Percentiles rank a stretch among this genome's conserved stretches.
These are phyloP conservation scores for Podaxis sp. DNA, from an alignment of 768 basidiomycete species.

Conservation along the genomic window DNA sequence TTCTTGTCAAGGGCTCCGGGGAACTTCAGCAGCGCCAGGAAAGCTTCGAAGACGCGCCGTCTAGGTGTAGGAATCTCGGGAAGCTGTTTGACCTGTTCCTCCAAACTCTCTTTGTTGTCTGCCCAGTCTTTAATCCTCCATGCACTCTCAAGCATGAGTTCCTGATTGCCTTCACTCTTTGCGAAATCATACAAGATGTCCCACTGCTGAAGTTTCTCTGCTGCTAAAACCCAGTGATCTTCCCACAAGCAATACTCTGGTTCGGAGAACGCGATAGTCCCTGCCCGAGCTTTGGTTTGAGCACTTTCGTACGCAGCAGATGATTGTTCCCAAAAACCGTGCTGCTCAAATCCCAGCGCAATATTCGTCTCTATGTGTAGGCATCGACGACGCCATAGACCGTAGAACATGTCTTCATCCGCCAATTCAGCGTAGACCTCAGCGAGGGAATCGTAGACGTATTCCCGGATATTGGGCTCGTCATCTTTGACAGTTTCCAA, in stretches of 20 bases:
- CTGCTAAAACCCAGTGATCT: constrained; percentile 96
- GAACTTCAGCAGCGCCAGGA: constrained; percentile 84
- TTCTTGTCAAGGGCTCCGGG: constrained; percentile 82
- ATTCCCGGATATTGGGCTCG: constrained; percentile 76
- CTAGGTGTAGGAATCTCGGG: constrained; percentile 91
- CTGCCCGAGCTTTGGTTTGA: constrained; percentile 80
- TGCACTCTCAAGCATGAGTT: constrained; percentile 90
- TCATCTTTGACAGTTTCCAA: constrained; percentile 80
- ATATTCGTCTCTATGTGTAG: constrained; percentile 89
- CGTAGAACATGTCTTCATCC: constrained; percentile 98
- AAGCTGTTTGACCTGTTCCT: constrained; percentile 77
- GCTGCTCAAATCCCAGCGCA: constrained; percentile 89
- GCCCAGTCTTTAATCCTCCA: constrained; percentile 96
- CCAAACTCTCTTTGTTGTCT: constrained; percentile 71
- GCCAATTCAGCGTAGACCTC: constrained; percentile 94
- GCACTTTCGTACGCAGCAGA: constrained; percentile 86
- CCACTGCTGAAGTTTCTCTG: constrained; percentile 98
- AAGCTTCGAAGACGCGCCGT: constrained; percentile 97
- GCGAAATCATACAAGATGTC: constrained; percentile 92
- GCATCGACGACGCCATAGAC: constrained; percentile 88
- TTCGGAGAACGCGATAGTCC: constrained; percentile 87
- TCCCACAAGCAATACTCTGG: constrained; percentile 98
- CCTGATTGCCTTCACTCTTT: constrained; percentile 84
- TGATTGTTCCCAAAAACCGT: constrained; percentile 96
- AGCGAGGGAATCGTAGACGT: constrained; percentile 85